A percentile compares a stretch with the other conserved stretches of the same genome.
Evolutionary conservation across 2,329 filamentous ascomycete genomes (phyloP).

Genomic region (Exophiala calicioides): DNA sequence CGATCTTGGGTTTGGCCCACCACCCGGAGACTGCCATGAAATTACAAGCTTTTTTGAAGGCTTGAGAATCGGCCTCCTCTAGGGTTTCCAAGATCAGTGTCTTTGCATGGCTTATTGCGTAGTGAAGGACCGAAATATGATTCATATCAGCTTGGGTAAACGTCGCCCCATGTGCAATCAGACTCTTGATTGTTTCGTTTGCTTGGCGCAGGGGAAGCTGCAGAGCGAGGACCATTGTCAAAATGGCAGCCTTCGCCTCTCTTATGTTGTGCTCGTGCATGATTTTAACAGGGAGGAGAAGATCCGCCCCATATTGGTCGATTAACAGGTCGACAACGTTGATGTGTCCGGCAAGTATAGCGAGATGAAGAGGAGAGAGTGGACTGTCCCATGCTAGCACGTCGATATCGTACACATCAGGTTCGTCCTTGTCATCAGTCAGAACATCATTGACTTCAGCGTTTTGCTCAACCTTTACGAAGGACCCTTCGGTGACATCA

Average conservation of each 20-base stretch:
- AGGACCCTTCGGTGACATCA: conserved; percentile 66
- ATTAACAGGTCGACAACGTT: conserved; percentile 70
- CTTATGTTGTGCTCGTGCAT: conserved; percentile 45
- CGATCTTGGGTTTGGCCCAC: conserved; percentile 39
- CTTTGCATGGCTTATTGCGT: conserved; percentile 58
- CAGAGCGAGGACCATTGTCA: conserved; percentile 70
- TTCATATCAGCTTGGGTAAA: conserved; percentile 70
- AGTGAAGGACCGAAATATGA: conserved; percentile 66
- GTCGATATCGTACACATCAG: conserved; percentile 78
- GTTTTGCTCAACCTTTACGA: conserved; percentile 62
- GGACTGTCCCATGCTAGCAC: conserved; percentile 77
- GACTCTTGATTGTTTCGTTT: conserved; percentile 62
- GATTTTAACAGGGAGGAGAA: conserved; percentile 72
- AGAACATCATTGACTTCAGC: conserved; percentile 42
- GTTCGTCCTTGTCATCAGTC: conserved; percentile 62
- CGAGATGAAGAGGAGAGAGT: conserved; percentile 73
- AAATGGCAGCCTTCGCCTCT: conserved; percentile 58
- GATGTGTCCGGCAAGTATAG: conserved; percentile 71
- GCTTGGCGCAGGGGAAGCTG: conserved; percentile 64
- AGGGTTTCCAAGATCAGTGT: conserved; percentile 46
- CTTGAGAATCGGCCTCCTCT: conserved; percentile 59
- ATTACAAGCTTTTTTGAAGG: conserved; percentile 64
- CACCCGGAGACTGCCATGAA: conserved; percentile 54
- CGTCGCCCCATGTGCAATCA: conserved; percentile 71
- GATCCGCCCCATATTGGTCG: conserved; percentile 72